phyloP scores from a whole-genome alignment of 148 eudicot genomes.

The Salicornia ramosissima region DNA sequence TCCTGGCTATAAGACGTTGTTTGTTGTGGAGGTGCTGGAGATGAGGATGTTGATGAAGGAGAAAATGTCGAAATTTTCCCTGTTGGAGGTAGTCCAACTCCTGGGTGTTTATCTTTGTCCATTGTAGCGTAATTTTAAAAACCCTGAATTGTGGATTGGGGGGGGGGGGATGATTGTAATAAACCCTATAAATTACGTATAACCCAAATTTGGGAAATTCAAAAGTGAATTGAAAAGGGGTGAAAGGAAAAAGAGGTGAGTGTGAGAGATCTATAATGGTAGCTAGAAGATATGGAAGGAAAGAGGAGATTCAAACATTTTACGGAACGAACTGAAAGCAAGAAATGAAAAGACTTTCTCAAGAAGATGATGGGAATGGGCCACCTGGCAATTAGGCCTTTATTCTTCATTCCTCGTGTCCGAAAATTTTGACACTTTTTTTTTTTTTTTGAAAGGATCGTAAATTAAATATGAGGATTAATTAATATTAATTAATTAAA shows the following conservation, averaged over 20 bases:
- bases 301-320: conserved; percentile 4
- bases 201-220: neutral
- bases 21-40: conserved; percentile 35
- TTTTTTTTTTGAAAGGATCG: no score
- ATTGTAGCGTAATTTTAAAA: conserved; percentile 17
- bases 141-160: conserved; percentile 2
- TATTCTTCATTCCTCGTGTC: no score
- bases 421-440: no score
- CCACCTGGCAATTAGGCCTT: no score
- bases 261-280: neutral
- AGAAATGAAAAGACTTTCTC: neutral
- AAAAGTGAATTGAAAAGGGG: neutral
- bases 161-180: neutral
- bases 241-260: neutral
- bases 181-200: conserved; percentile 13
- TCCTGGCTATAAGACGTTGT: conserved; percentile 54
- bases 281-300: neutral
- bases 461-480: no score
- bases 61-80: conserved; percentile 53
- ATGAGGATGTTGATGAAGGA: conserved; percentile 27
- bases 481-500: no score
- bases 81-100: conserved; percentile 51
- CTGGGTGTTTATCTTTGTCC: conserved; percentile 72
- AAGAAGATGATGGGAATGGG: neutral
- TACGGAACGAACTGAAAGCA: neutral